phyloP scores from a whole-genome alignment of 108 stramenopile genomes.

The Cyclostephanos tholiformis region DNA sequence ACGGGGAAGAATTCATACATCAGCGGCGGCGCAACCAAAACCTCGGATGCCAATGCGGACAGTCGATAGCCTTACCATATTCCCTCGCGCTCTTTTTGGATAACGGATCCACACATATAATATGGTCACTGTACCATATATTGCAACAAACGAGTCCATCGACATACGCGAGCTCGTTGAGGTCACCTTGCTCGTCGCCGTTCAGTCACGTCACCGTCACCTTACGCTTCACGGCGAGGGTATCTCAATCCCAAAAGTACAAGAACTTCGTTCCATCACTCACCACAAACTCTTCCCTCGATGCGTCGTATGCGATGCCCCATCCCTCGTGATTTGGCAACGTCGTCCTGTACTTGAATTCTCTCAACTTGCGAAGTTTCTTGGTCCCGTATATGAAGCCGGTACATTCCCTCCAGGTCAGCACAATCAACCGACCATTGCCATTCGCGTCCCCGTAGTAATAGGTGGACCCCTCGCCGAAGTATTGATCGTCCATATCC shows the following conservation, averaged over 20 bases:
- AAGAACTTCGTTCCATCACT: slow-evolving; percentile 73
- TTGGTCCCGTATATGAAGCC: slow-evolving; percentile 77
- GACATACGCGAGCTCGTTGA: slow-evolving; percentile 86
- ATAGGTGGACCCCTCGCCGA: slow-evolving; percentile 80
- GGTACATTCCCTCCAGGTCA: slow-evolving; percentile 71
- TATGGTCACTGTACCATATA: slow-evolving; percentile 79
- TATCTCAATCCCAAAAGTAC: slow-evolving; percentile 77
- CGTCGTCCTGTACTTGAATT: slow-evolving; percentile 67
- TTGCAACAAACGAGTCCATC: slow-evolving; percentile 80
- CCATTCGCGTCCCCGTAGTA: slow-evolving; percentile 51
- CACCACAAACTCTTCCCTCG: slow-evolving; percentile 69
- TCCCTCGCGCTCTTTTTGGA: slow-evolving; percentile 75
- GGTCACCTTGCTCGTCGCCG: slow-evolving; percentile 48
- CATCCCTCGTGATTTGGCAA: slow-evolving; percentile 65
- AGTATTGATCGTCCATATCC: slow-evolving; percentile 50
- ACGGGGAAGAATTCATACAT: neutral
- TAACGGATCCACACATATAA: slow-evolving; percentile 79
- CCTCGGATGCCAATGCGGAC: neutral
- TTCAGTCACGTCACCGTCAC: slow-evolving; percentile 56
- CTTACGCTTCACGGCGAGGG: slow-evolving; percentile 47
- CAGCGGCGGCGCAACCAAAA: neutral
- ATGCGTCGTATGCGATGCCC: slow-evolving; percentile 79
- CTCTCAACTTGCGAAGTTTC: slow-evolving; percentile 49
- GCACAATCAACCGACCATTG: slow-evolving; percentile 53
- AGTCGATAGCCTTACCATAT: slow-evolving; percentile 73